phyloP scores from a whole-genome alignment of 2,329 filamentous ascomycete species.

The Daldinia eschscholtzii region DNA sequence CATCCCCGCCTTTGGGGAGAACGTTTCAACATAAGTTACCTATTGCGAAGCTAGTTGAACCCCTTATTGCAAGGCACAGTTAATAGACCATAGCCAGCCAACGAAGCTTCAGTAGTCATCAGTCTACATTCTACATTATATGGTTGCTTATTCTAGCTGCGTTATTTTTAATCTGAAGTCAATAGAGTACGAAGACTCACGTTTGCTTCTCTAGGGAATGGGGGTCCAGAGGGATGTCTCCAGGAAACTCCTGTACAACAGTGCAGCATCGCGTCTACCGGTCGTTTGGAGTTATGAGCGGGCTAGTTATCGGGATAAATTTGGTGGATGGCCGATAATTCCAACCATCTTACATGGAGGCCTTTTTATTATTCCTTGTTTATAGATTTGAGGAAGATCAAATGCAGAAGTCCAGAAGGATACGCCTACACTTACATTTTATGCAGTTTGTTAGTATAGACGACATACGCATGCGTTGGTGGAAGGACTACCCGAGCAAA shows the following conservation, averaged over 20 bases:
- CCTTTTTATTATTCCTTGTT: background rate
- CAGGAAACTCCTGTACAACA: conserved; percentile 38
- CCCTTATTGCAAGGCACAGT: conserved; percentile 5
- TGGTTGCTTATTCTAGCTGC: conserved; percentile 16
- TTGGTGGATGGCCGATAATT: conserved; percentile 33
- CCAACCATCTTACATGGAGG: conserved; percentile 1
- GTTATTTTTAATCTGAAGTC: conserved; percentile 26
- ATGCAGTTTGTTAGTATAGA: background rate
- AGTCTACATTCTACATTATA: conserved; percentile 17
- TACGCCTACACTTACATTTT: background rate
- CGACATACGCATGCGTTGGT: background rate
- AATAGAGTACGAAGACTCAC: conserved; percentile 36
- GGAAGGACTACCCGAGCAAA: background rate
- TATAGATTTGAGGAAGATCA: background rate
- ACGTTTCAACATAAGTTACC: background rate
- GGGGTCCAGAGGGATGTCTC: conserved; percentile 16
- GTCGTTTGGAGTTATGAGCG: conserved; percentile 43
- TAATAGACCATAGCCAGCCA: background rate
- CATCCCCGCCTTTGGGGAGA: background rate
- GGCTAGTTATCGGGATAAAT: conserved; percentile 33
- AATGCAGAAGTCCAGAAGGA: background rate
- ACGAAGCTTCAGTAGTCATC: conserved; percentile 13
- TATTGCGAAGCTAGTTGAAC: conserved; percentile 24
- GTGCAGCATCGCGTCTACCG: conserved; percentile 34
- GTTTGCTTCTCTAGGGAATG: conserved; percentile 30